Evolutionary conservation across 108 stramenopile species (phyloP), one percentile per base, ranked within the genome.

Genomic region (Schizochytrium sp.): DNA sequence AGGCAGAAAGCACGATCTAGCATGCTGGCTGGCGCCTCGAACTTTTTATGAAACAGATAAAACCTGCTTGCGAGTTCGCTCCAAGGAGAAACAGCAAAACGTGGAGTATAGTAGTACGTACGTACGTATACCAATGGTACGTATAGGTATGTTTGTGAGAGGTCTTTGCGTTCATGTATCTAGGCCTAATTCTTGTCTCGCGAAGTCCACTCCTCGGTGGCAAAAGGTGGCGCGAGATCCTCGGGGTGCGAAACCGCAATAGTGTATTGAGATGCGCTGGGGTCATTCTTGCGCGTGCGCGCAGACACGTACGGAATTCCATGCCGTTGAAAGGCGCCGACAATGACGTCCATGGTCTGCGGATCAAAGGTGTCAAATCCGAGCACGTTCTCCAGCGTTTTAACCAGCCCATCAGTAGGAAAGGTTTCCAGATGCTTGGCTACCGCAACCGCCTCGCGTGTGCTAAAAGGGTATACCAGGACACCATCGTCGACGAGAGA

Each of bases 391-490:
- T 93, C 90, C 23, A 98, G 87, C 28, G 96, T 95, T 28, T 57
- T 87, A 21, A 87, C 93, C 12, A 96, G 58, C 8, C 94, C 94
- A 89, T 98, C 97, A 5, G 88, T 72, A 4, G 96, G 96, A 87
- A 93, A 98, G 5, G 90, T 69, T n/a, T 95, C 90, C 60, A 97
- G 29, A 91, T 98, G 97, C 89, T 94, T 93, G 16, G 94, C 95
- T 5, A 96, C 95, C 23, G 93, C 91, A 29, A 97, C 96, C 8
- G 95, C 94, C 89, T 98, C 97, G 4, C 97, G 91, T 44, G 92
- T 88, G 45, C 92, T 92, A 91, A 92, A 98, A 28, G 97, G 96
- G 92, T 98, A 97, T 4, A 92, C 57, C 18, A 98, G 76, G 19
- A 87, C 72, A 8, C 96, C 96, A 43, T 90, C 63, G n/a, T 96